Conservation (phyloP, 1,284 basidiomycete genomes). For the Cryptococcus wingfieldii region DNA sequence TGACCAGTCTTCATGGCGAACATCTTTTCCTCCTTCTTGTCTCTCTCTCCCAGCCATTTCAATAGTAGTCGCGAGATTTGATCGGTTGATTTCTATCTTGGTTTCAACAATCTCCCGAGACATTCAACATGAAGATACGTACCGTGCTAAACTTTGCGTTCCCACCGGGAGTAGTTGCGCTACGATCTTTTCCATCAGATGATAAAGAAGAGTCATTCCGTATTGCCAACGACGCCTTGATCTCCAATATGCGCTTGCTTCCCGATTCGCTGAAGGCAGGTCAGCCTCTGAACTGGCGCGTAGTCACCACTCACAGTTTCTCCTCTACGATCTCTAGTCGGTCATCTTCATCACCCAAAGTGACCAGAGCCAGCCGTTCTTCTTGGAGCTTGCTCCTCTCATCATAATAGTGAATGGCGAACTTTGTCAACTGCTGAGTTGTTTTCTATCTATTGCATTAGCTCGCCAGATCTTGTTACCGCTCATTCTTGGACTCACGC, state of each 20-base stretch:
- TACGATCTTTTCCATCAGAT: not conserved
- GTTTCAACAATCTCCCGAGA: not conserved
- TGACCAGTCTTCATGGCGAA: constrained; percentile 4
- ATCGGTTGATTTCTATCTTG: constrained; percentile 1
- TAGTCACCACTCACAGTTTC: constrained; percentile 25
- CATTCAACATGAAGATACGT: not conserved
- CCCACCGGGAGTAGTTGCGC: not conserved
- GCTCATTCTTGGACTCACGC: constrained; percentile 15
- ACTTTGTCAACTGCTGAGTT: constrained; percentile 8
- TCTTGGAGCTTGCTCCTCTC: constrained; percentile 10
- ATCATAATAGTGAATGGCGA: constrained; percentile 28
- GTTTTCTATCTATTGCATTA: not conserved
- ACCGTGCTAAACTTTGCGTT: constrained; percentile 1
- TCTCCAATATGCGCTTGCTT: too few species aligned
- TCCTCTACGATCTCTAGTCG: constrained; percentile 34
- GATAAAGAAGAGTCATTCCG: too few species aligned
- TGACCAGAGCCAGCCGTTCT: constrained; percentile 13
- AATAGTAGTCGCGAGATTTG: not conserved
- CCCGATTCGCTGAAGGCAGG: too few species aligned
- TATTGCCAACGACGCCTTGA: too few species aligned
- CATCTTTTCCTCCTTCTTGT: constrained; percentile 6
- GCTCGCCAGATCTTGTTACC: not conserved
- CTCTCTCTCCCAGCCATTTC: constrained; percentile 11
- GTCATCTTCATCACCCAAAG: constrained; percentile 16
- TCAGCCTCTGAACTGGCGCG: too few species aligned